These are phyloP conservation scores for Flaveria trinervia DNA, from an alignment of 129 eudicot species.

Conservation along the genomic window DNA sequence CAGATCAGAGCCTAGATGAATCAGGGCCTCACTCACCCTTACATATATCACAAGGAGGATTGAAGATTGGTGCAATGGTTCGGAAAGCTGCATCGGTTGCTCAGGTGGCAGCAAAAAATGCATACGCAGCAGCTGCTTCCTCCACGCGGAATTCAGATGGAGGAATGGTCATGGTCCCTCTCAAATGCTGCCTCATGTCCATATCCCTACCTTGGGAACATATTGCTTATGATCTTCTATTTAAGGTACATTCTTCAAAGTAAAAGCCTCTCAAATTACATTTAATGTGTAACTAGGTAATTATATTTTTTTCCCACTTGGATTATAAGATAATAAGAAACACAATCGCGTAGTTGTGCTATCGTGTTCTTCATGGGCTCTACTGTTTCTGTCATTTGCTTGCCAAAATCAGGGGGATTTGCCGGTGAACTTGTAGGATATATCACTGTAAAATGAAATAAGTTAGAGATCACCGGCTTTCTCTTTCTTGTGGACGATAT, in stretches of 20 bases:
- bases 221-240: conserved; percentile 89
- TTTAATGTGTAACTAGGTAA: too few relatives aligned
- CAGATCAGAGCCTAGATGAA: conserved; percentile 79
- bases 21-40: conserved; percentile 63
- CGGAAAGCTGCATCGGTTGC: conserved; percentile 89
- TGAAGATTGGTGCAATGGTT: conserved; percentile 67
- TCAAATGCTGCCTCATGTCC: conserved; percentile 96
- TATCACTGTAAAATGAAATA: too few relatives aligned
- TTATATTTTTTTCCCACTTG: too few relatives aligned
- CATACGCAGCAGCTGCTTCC: conserved; percentile 73
- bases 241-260: conserved; percentile 49
- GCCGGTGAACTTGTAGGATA: conserved; percentile 9
- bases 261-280: not conserved
- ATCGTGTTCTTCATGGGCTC: too few relatives aligned
- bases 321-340: too few relatives aligned
- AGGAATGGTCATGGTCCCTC: conserved; percentile 55
- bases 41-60: conserved; percentile 53
- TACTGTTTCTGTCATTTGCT: not conserved
- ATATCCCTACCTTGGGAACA: conserved; percentile 94
- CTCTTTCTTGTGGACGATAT: too few relatives aligned
- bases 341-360: too few relatives aligned
- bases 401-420: not conserved
- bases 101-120: conserved; percentile 85
- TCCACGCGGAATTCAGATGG: conserved; percentile 52
- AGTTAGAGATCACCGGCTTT: not conserved